These are phyloP conservation scores for Colletotrichum sublineola DNA, from an alignment of 2,329 filamentous ascomycete genomes.

Conservation along the genomic window DNA sequence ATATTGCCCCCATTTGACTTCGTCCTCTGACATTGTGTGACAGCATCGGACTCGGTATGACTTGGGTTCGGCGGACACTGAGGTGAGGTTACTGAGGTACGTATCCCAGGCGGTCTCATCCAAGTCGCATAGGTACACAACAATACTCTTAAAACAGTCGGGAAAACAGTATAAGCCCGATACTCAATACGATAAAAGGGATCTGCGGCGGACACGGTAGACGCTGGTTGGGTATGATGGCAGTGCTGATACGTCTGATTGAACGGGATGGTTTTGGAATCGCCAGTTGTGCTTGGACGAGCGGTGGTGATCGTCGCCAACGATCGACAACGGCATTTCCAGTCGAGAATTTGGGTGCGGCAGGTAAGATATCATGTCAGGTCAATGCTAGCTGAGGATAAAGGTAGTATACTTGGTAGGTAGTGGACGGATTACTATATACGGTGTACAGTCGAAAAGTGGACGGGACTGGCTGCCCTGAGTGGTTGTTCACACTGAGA, in stretches of 20 bases:
- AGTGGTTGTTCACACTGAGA: not conserved
- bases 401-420: not conserved
- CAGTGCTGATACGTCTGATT: constrained; percentile 2
- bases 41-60: not conserved
- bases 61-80: not conserved
- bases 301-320: constrained; percentile 12
- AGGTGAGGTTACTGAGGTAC: too few species aligned
- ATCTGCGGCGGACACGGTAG: not conserved
- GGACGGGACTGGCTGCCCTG: not conserved
- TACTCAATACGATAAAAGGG: too few species aligned
- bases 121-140: too few species aligned
- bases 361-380: not conserved
- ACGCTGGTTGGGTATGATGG: not conserved
- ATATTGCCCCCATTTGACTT: too few species aligned
- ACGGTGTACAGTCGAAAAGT: not conserved
- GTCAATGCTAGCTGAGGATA: not conserved
- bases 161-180: too few species aligned
- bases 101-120: too few species aligned
- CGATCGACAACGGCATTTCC: constrained; percentile 23
- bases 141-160: too few species aligned
- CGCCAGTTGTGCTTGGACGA: not conserved
- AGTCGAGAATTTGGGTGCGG: not conserved
- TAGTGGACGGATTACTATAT: too few species aligned
- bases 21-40: not conserved
- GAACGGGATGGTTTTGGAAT: constrained; percentile 3